Evolutionary conservation across 2,329 filamentous ascomycete genomes (phyloP), one percentile per base, ranked within the genome.

Genomic region (Elsinoe necatrix): DNA sequence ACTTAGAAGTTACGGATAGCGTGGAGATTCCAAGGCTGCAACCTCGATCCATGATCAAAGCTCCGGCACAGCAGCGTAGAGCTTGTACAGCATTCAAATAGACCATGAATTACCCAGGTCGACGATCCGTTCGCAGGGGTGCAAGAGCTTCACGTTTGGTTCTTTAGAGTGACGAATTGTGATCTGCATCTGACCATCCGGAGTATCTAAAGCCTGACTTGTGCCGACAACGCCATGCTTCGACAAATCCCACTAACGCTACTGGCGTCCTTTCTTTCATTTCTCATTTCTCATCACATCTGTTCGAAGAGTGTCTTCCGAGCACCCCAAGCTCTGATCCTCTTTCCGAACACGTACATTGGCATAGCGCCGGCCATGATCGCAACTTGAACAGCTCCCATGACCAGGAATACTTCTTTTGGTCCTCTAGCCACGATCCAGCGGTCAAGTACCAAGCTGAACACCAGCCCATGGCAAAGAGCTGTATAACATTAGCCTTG

Each of bases 301-400:
- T 52, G 48, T 20, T 52, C 48, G 20, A 52, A 52, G 16, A 52
- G 48, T n/a, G 48, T 56, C 54, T 45, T 56, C 27, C 54, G 45
- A 16, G 42, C 54, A 31, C 54, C 54, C 42, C 54, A 47, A 35
- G 54, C 54, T 41, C 54, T 47, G 14, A 39, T 25, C 14, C 35
- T 42, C 54, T 56, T 56, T 7, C 54, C 54, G 18, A 56, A 56
- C 21, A 56, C 35, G 29, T 56, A 56, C 39, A 48, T 45, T n/a
- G 54, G 54, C 18, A 56, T 25, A 4, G 54, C 41, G 14, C 21
- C 21, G 2, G 31, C 23, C 42, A 56, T 23, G 14, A 34, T 39
- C 5, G 41, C 39, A 14, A 31, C 41, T 9, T 56, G 41, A 11
- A 48, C 16, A 3, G 23, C 39, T 18, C 37, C 54, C 3, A 56